A percentile compares a stretch with the other conserved stretches of the same genome.
Conservation (phyloP, 2,329 filamentous ascomycete genomes). For the Claviceps paspali region DNA sequence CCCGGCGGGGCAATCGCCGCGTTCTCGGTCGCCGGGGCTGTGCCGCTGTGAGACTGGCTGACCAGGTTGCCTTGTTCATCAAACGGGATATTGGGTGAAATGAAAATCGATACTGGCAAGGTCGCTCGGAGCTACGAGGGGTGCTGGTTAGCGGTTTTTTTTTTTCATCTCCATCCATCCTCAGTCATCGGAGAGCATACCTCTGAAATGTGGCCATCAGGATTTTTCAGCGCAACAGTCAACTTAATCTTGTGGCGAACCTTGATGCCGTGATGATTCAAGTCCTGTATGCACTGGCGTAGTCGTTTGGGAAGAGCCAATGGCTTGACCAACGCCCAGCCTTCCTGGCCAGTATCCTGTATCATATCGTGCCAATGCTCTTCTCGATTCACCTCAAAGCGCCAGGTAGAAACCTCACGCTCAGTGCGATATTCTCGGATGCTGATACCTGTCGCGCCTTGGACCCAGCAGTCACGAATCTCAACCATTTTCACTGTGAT, state of each 20-base stretch:
- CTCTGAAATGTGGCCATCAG: slow-evolving; percentile 88
- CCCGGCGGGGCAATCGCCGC: slow-evolving; percentile 69
- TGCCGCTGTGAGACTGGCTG: slow-evolving; percentile 38
- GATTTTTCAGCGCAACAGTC: slow-evolving; percentile 81
- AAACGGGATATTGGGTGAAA: slow-evolving; percentile 82
- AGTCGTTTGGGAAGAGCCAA: slow-evolving; percentile 67
- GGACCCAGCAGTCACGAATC: slow-evolving; percentile 49
- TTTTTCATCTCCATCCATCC: background rate
- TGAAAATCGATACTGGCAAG: slow-evolving; percentile 82
- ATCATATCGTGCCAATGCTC: slow-evolving; percentile 56
- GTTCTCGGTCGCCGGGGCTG: slow-evolving; percentile 33
- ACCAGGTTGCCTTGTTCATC: slow-evolving; percentile 75
- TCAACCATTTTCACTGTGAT: slow-evolving; percentile 73
- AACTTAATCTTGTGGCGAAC: slow-evolving; percentile 86
- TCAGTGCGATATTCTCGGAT: slow-evolving; percentile 46
- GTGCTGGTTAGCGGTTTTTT: too few species aligned
- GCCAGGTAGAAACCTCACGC: slow-evolving; percentile 47
- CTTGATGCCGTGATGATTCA: slow-evolving; percentile 79
- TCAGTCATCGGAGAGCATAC: slow-evolving; percentile 25
- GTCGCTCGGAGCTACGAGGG: slow-evolving; percentile 59
- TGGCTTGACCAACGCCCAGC: slow-evolving; percentile 44
- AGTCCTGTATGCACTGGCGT: slow-evolving; percentile 73
- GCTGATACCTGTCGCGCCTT: slow-evolving; percentile 28
- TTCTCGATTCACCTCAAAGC: slow-evolving; percentile 36
- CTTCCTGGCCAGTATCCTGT: slow-evolving; percentile 50